Conservation (phyloP, 495 filamentous ascomycete species). For the Peziza echinospora region DNA sequence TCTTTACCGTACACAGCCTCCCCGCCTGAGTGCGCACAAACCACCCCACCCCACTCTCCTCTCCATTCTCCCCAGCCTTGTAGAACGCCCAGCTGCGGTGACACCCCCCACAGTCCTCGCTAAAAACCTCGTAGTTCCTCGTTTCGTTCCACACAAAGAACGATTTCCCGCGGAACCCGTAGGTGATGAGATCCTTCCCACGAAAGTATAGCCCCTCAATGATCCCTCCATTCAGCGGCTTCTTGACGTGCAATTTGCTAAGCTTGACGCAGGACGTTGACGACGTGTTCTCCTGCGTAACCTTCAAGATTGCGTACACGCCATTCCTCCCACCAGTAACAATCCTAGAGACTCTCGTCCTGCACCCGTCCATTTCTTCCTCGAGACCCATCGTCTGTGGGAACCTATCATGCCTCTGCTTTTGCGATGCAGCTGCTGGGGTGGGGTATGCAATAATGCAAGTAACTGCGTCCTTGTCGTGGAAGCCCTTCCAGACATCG, state of each 20-base stretch:
- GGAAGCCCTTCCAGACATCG: constrained; percentile 23
- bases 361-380: neutral
- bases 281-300: constrained; percentile 1
- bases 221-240: constrained; percentile 39
- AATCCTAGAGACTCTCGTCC: constrained; percentile 18
- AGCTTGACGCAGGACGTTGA: neutral
- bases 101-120: constrained; percentile 58
- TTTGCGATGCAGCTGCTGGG: neutral
- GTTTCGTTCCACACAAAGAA: constrained; percentile 67
- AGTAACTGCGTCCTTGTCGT: constrained; percentile 48
- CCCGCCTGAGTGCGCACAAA: constrained; percentile 34
- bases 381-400: neutral
- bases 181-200: constrained; percentile 36
- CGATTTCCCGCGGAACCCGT: constrained; percentile 55
- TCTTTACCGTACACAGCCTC: neutral
- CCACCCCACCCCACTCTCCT: constrained; percentile 15
- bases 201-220: constrained; percentile 39
- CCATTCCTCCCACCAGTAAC: constrained; percentile 58
- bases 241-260: constrained; percentile 7
- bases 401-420: neutral
- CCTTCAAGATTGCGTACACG: constrained; percentile 37
- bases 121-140: constrained; percentile 38
- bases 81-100: constrained; percentile 51
- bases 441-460: constrained; percentile 25
- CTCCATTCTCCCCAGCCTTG: constrained; percentile 11